Evolutionary conservation across 225 moss, liverwort and hornwort species (phyloP), one percentile per base, ranked within the genome.

Genomic region (Anthoceros angustus): DNA sequence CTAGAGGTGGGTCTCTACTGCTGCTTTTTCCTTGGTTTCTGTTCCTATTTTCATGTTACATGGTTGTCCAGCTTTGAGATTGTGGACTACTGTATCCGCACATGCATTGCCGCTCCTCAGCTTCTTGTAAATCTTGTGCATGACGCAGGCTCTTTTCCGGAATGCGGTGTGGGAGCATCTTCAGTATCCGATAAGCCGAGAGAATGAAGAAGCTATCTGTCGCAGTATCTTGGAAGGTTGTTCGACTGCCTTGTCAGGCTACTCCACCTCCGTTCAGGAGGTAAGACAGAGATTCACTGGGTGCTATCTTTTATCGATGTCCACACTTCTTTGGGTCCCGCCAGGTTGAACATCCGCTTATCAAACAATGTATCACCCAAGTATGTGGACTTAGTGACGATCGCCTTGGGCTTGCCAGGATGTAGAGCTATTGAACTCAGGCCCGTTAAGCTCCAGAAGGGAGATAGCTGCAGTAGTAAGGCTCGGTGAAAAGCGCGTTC

Each of bases 401-500:
- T 62, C 20, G 43, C 9, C 2, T 38, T 18, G 25, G 50, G 40
- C 55, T 15, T 62, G 5, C 11, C 72, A 78, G 79, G 98, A 98
- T 69, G 67, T 86, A 43, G 75, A 85, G 62, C 62, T 87, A 60
- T 46, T 98, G 65, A 76, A 69, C n/a, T 69, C 63, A 65, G 82
- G 74, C 66, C 72, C 66, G 40, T 62, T 87, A 70, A 74, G 76
- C 60, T 69, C 69, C 18, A 72, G 92, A 43, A 66, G 72, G 65
- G 84, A 92, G 75, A 83, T 86, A 16, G 88, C 92, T 32, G 72
- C 84, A 10, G 79, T 89, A 9, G 83, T 89, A 41, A 84, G 98
- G 66, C 75, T 98, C 64, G 98, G 98, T 4, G 98, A 98, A 77
- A 98, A 98, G 76, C 79, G 98, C 65, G 89, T 92, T 55, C 84